These are phyloP conservation scores for Exidia glandulosa DNA, from an alignment of 768 basidiomycete genomes.

Conservation along the genomic window DNA sequence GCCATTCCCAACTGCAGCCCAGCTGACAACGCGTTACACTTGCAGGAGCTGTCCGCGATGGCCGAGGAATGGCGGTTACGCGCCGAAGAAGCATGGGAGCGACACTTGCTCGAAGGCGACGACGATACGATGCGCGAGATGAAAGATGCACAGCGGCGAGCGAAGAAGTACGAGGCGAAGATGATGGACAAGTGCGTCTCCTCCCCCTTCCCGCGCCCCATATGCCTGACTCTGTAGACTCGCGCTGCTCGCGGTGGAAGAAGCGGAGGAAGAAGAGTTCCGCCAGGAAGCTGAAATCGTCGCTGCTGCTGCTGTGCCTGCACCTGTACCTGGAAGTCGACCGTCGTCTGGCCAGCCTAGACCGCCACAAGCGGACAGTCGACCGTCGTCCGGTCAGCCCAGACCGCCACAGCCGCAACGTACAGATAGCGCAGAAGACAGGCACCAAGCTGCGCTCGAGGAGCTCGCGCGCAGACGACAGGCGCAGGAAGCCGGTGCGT, in stretches of 20 bases:
- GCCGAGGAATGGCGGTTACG: not conserved
- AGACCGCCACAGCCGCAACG: not conserved
- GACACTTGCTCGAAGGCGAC: not conserved
- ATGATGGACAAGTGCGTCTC: constrained; percentile 1
- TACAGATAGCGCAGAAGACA: not conserved
- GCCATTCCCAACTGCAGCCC: too few relatives aligned
- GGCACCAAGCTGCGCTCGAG: not conserved
- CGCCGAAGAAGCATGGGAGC: not conserved
- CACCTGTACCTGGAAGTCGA: too few relatives aligned
- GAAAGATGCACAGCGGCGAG: not conserved
- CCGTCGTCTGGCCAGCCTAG: too few relatives aligned
- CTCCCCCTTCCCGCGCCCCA: too few relatives aligned
- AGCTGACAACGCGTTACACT: too few relatives aligned
- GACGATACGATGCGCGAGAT: not conserved
- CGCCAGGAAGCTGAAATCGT: not conserved
- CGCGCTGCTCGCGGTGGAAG: not conserved
- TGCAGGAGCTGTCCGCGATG: not conserved
- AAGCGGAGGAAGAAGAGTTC: not conserved
- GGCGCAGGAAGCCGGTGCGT: not conserved
- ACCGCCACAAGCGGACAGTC: too few relatives aligned
- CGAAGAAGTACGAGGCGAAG: not conserved
- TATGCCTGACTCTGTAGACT: too few relatives aligned
- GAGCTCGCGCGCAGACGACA: not conserved
- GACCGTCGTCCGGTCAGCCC: not conserved
- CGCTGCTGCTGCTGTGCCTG: too few relatives aligned